A percentile compares a stretch with the other conserved stretches of the same genome.
Evolutionary conservation across 2,329 filamentous ascomycete genomes (phyloP).

Genomic region (Emmonsiellopsis sp.): DNA sequence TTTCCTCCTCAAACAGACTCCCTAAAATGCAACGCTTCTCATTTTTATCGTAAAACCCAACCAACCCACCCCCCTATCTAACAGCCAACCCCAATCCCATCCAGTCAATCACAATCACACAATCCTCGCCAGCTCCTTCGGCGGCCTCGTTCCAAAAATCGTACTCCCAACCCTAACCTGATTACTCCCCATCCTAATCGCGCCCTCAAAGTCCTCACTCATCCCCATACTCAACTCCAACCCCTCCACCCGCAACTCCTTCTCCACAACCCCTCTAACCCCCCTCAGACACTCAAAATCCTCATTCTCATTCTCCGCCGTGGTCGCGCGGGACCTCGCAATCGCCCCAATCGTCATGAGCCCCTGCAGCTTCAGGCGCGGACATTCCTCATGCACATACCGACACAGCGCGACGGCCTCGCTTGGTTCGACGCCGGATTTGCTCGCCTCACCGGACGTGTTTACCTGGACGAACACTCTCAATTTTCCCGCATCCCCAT

Average conservation of each 20-base stretch:
- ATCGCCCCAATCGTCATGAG: conserved; percentile 98
- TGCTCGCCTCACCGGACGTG: conserved; percentile 78
- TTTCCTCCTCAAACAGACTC: no score
- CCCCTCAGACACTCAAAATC: conserved; percentile 67
- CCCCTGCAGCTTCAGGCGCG: conserved; percentile 64
- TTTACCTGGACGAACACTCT: conserved; percentile 89
- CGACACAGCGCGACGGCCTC: conserved; percentile 57
- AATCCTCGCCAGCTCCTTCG: conserved; percentile 69
- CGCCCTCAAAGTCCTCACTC: conserved; percentile 92
- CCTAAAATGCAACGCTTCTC: background rate
- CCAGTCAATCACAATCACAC: conserved; percentile 13
- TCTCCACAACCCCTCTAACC: conserved; percentile 60
- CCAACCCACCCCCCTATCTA: background rate
- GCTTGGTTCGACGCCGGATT: conserved; percentile 69
- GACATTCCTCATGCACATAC: conserved; percentile 61
- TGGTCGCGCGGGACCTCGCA: conserved; percentile 66
- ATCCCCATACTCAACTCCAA: conserved; percentile 97
- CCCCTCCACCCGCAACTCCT: conserved; percentile 47
- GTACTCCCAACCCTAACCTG: conserved; percentile 90
- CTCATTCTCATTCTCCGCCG: conserved; percentile 74
- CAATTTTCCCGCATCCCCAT: conserved; percentile 34
- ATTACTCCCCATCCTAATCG: conserved; percentile 70
- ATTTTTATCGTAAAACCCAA: background rate
- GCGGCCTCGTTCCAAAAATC: conserved; percentile 79
- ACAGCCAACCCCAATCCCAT: no score